Evolutionary conservation across 2,329 filamentous ascomycete species (phyloP).

Genomic region (Paraphoma chrysanthemicola): DNA sequence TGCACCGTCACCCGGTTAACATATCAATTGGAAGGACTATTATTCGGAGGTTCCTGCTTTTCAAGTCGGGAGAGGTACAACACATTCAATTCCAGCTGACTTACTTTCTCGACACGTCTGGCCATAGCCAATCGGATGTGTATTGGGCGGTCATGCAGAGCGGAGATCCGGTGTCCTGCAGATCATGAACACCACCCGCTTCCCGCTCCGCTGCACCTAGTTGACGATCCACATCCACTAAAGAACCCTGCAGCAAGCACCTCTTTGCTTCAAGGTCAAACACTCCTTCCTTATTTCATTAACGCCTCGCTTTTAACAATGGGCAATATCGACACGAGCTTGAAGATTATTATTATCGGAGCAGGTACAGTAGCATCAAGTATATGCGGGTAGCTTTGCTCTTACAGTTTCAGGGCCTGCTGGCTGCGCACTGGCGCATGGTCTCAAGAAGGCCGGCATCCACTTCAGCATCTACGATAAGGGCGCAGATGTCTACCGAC

Average conservation of each 20-base stretch:
- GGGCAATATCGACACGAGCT: conserved; percentile 7
- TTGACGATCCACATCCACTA: conserved; percentile 4
- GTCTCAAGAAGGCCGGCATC: conserved; percentile 47
- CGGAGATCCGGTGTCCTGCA: conserved; percentile 27
- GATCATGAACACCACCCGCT: conserved; percentile 10
- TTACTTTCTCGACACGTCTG: not conserved
- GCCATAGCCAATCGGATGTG: conserved; percentile 4
- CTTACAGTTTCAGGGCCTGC: conserved; percentile 44
- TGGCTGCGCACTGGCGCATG: conserved; percentile 51
- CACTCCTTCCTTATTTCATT: not conserved
- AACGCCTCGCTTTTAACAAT: not conserved
- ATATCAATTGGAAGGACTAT: no score
- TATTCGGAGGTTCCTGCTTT: no score
- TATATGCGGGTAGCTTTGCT: not conserved
- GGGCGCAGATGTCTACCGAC: conserved; percentile 33
- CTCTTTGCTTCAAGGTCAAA: not conserved
- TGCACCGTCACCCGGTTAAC: no score
- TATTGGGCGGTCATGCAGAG: conserved; percentile 8
- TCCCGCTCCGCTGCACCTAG: conserved; percentile 13
- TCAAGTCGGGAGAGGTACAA: no score
- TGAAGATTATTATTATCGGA: conserved; percentile 35
- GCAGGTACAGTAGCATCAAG: conserved; percentile 20
- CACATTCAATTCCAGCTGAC: no score
- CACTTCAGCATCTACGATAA: conserved; percentile 35
- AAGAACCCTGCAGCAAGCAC: conserved; percentile 2